A percentile compares a stretch with the other conserved stretches of the same genome.
phyloP scores from a whole-genome alignment of 2,329 filamentous ascomycete species.

The Aureobasidium sp. region DNA sequence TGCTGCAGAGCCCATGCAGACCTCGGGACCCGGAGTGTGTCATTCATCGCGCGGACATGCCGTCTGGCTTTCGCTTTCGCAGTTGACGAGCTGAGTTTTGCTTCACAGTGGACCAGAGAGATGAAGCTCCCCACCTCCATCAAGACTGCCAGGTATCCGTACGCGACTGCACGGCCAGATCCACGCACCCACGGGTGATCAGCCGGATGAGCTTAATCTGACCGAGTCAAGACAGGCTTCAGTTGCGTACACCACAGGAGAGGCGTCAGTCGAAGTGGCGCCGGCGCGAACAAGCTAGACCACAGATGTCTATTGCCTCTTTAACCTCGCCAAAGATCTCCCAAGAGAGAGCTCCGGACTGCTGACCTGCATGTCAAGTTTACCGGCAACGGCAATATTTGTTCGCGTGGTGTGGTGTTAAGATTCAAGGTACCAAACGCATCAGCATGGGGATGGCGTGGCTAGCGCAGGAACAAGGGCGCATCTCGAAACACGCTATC shows the following conservation, averaged over 20 bases:
- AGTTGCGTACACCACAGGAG: neutral
- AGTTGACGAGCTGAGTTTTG: neutral
- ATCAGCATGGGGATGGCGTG: slow-evolving; percentile 5
- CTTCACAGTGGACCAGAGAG: neutral
- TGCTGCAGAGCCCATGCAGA: neutral
- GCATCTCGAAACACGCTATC: slow-evolving; percentile 11
- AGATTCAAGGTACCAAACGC: slow-evolving; percentile 11
- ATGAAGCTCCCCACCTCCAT: neutral
- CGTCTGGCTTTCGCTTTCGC: neutral
- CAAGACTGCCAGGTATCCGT: neutral
- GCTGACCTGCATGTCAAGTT: neutral
- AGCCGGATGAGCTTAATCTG: slow-evolving; percentile 4
- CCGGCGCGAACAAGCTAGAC: neutral
- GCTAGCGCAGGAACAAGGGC: slow-evolving; percentile 10
- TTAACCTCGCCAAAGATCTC: neutral
- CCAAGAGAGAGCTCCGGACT: neutral
- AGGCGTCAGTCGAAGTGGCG: neutral
- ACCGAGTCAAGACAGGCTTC: slow-evolving; percentile 1
- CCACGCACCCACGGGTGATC: slow-evolving; percentile 1
- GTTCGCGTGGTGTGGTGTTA: slow-evolving; percentile 2
- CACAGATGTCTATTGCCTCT: neutral
- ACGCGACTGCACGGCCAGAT: neutral
- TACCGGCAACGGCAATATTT: neutral
- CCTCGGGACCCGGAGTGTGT: neutral
- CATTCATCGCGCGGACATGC: neutral